phyloP scores from a whole-genome alignment of 2,329 filamentous ascomycete species.

The Clonostachys sp. region DNA sequence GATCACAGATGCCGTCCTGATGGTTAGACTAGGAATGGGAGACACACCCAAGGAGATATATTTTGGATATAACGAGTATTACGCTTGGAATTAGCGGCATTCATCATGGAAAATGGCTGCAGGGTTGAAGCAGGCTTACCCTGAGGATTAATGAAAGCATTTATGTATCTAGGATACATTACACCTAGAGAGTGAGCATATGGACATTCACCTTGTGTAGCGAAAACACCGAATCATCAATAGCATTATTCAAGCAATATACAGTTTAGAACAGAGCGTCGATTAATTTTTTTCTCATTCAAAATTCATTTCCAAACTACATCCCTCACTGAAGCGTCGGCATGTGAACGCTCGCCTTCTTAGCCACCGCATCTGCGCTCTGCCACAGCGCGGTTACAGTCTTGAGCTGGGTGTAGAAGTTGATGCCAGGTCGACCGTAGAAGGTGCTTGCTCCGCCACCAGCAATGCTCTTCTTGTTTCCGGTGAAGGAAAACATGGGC shows the following conservation, averaged over 20 bases:
- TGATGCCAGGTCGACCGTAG: constrained; percentile 87
- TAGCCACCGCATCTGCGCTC: constrained; percentile 76
- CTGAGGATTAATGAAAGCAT: no score
- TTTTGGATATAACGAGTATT: not conserved
- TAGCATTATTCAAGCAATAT: no score
- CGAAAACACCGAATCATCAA: no score
- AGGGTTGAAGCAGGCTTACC: no score
- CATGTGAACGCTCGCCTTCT: constrained; percentile 87
- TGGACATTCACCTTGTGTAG: no score
- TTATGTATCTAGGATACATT: no score
- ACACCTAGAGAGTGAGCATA: no score
- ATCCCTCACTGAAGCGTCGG: constrained; percentile 45
- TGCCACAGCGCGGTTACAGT: constrained; percentile 93
- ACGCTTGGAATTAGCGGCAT: not conserved
- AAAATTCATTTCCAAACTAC: not conserved
- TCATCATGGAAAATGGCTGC: no score
- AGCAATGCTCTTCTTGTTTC: constrained; percentile 85
- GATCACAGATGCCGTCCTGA: not conserved
- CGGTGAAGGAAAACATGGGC: constrained; percentile 69
- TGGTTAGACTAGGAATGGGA: not conserved
- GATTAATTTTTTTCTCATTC: no score
- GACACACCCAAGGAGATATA: not conserved
- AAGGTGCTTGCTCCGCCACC: constrained; percentile 92
- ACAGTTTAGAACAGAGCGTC: no score
- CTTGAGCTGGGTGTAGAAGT: constrained; percentile 97